These are phyloP conservation scores for Abrus pulchellus DNA, from an alignment of 306 rosid genomes.

Conservation along the genomic window DNA sequence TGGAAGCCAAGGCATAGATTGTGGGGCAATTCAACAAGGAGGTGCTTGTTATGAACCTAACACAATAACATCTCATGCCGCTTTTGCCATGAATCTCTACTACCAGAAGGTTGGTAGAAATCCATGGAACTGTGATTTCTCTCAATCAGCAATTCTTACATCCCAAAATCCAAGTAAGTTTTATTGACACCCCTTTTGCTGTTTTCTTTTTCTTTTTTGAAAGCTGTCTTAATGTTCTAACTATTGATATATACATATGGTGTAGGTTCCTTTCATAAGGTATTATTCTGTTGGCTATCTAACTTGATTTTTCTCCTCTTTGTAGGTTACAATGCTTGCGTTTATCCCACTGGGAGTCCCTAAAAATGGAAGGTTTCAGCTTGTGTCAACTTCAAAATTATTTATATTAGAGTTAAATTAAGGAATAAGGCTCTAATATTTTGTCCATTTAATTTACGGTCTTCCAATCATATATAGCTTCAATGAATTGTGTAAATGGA, in stretches of 20 bases:
- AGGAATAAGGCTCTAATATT: conserved; percentile 29
- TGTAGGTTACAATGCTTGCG: conserved; percentile 79
- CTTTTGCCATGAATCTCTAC: conserved; percentile 82
- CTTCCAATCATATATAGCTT: background rate
- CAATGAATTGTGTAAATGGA: conserved; percentile 8
- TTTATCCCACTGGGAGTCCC: conserved; percentile 63
- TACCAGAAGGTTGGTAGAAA: conserved; percentile 61
- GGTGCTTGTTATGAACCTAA: conserved; percentile 90
- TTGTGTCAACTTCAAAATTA: background rate
- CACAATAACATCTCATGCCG: conserved; percentile 72
- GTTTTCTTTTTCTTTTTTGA: too few species aligned
- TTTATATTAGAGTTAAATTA: background rate
- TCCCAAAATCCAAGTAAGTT: conserved; percentile 81
- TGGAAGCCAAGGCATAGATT: conserved; percentile 64
- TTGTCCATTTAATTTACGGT: background rate
- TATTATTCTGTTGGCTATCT: background rate
- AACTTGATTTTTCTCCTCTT: conserved; percentile 1
- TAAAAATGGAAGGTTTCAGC: conserved; percentile 17
- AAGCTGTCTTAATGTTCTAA: background rate
- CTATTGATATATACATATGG: background rate
- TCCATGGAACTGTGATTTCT: conserved; percentile 80
- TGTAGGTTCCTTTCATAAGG: too few species aligned
- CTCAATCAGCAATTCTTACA: conserved; percentile 71
- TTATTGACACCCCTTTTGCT: background rate
- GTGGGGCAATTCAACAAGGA: conserved; percentile 75